Percentiles rank a stretch among this genome's conserved stretches.
phyloP scores from a whole-genome alignment of 495 filamentous ascomycete species.

The Aspergillus taichungensis region DNA sequence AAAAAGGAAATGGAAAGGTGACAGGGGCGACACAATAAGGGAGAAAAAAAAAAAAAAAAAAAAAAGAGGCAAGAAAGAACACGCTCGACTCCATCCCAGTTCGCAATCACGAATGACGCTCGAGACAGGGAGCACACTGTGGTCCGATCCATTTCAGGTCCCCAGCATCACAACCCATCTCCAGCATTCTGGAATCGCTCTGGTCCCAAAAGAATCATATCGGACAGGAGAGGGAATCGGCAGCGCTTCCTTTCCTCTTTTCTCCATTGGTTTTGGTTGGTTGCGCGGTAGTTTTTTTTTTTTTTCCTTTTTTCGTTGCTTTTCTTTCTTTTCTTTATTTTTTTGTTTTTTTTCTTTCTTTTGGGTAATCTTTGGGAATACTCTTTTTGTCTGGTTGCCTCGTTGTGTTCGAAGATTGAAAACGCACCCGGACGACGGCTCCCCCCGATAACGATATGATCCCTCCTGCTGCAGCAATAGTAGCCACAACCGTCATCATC shows the following conservation, averaged over 20 bases:
- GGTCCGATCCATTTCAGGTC: neutral
- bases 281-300: conserved; percentile 4
- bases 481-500: conserved; percentile 7
- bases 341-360: conserved; percentile 4
- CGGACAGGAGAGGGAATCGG: conserved; percentile 8
- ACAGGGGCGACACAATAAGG: neutral
- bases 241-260: neutral
- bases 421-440: neutral
- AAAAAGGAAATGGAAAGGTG: conserved; percentile 7
- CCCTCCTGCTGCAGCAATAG: neutral
- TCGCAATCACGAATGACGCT: too few species aligned
- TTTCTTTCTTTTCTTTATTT: conserved; percentile 6
- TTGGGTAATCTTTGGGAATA: too few species aligned
- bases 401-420: neutral
- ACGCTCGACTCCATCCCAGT: too few species aligned
- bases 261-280: neutral
- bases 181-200: conserved; percentile 1
- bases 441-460: conserved; percentile 6
- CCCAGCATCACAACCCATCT: neutral
- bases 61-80: too few species aligned
- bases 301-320: conserved; percentile 3
- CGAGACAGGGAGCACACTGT: too few species aligned
- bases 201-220: conserved; percentile 9
- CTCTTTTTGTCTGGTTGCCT: too few species aligned
- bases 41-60: too few species aligned